Conservation (phyloP, 768 basidiomycete species). For the Lactifluus subvellereus region DNA sequence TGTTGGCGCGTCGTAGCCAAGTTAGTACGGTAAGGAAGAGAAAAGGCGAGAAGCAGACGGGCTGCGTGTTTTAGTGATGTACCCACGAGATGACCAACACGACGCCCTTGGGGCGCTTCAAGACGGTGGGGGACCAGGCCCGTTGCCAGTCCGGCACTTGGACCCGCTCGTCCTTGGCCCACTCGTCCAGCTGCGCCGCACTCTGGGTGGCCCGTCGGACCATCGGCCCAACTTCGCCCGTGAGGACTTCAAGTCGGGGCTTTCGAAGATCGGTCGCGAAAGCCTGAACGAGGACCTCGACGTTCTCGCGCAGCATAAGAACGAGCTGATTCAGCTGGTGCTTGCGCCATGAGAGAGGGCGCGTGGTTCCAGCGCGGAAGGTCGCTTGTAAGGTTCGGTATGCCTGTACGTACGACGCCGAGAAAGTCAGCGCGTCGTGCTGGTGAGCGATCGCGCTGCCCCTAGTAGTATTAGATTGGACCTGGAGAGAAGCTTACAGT, state of each 20-base stretch:
- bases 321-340: constrained; percentile 61
- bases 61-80: too few species aligned
- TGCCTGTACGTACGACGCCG: neutral
- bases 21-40: too few species aligned
- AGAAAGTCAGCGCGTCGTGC: neutral
- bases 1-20: too few species aligned
- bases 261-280: constrained; percentile 30
- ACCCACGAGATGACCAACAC: constrained; percentile 56
- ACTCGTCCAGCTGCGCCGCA: constrained; percentile 47
- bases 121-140: constrained; percentile 47
- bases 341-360: constrained; percentile 52
- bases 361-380: constrained; percentile 61
- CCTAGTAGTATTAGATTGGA: neutral
- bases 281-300: constrained; percentile 45
- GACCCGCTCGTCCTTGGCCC: constrained; percentile 43
- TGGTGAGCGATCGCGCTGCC: neutral
- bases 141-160: constrained; percentile 41
- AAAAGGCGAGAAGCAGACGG: too few species aligned
- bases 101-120: constrained; percentile 56
- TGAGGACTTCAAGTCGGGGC: constrained; percentile 25
- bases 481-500: neutral
- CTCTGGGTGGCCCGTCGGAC: constrained; percentile 30
- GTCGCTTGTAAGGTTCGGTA: constrained; percentile 31
- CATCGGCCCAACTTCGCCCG: constrained; percentile 40
- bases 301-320: constrained; percentile 57